phyloP scores from a whole-genome alignment of 2,329 filamentous ascomycete genomes.

The Eurotiales sp. region DNA sequence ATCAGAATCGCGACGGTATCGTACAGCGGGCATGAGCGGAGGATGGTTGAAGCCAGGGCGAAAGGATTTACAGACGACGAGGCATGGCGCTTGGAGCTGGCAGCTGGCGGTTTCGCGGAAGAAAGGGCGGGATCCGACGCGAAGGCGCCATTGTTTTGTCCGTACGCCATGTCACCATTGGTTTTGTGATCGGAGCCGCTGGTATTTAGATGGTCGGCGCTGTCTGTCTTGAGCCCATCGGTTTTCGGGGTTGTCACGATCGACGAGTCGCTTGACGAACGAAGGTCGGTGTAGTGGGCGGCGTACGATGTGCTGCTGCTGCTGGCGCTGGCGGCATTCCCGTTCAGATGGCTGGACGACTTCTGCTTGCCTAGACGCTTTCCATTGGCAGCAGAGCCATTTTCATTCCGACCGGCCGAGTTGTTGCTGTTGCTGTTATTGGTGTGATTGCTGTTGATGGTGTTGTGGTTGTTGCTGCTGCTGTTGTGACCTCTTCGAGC shows the following conservation, averaged over 20 bases:
- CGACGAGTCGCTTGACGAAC: constrained; percentile 36
- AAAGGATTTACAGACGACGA: constrained; percentile 64
- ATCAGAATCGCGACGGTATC: constrained; percentile 97
- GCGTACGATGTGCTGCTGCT: constrained; percentile 37
- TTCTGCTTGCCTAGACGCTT: constrained; percentile 62
- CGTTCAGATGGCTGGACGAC: constrained; percentile 54
- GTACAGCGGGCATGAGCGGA: constrained; percentile 83
- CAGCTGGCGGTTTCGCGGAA: constrained; percentile 30
- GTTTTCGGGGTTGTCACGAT: constrained; percentile 23
- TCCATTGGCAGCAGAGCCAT: constrained; percentile 76
- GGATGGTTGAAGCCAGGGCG: constrained; percentile 77
- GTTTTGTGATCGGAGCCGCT: constrained; percentile 36
- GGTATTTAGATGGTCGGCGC: constrained; percentile 31
- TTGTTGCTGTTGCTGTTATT: constrained; percentile 44
- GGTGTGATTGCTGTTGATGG: neutral
- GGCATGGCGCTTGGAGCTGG: constrained; percentile 31
- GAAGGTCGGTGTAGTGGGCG: constrained; percentile 38
- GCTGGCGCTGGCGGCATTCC: constrained; percentile 35
- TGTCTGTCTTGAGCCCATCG: constrained; percentile 31
- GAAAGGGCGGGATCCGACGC: constrained; percentile 29
- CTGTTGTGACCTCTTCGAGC: constrained; percentile 56
- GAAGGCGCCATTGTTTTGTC: constrained; percentile 29
- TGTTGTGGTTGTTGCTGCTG: constrained; percentile 45
- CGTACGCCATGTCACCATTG: constrained; percentile 32
- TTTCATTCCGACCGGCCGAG: constrained; percentile 73